Conservation (phyloP, 345 rosid genomes). For the Sisymbrium irio region DNA sequence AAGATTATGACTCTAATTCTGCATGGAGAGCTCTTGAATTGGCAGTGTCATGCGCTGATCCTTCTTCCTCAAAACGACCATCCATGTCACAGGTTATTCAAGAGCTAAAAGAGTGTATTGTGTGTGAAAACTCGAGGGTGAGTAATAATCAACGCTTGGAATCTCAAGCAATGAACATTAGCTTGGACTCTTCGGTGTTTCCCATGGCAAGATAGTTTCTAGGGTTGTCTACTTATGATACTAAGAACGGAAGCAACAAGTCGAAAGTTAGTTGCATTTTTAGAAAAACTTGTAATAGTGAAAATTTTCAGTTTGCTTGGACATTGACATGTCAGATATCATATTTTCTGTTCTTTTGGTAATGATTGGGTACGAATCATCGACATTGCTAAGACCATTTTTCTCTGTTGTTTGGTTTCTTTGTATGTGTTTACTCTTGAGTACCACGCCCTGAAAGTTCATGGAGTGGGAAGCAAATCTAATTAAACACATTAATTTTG, state of each 20-base stretch:
- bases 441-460: too few relatives aligned
- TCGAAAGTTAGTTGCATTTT: background rate
- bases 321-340: too few relatives aligned
- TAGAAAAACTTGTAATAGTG: too few relatives aligned
- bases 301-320: too few relatives aligned
- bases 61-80: slow-evolving; percentile 18
- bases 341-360: too few relatives aligned
- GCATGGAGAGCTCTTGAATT: slow-evolving; percentile 31
- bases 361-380: too few relatives aligned
- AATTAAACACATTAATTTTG: too few relatives aligned
- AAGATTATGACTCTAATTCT: slow-evolving; percentile 5
- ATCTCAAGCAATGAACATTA: background rate
- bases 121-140: background rate
- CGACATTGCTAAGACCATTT: too few relatives aligned
- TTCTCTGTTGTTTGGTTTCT: too few relatives aligned
- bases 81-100: slow-evolving; percentile 13
- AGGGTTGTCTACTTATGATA: background rate
- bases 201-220: slow-evolving; percentile 17
- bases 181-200: background rate
- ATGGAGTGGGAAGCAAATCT: too few relatives aligned
- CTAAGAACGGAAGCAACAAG: background rate
- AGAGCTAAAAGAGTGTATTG: slow-evolving; percentile 23
- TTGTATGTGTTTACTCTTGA: too few relatives aligned
- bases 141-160: background rate
- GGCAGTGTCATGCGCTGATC: slow-evolving; percentile 11